Evolutionary conservation across 1,284 basidiomycete genomes (phyloP), one percentile per base, ranked within the genome.

Genomic region (Pyrrhoderma lamaoense): DNA sequence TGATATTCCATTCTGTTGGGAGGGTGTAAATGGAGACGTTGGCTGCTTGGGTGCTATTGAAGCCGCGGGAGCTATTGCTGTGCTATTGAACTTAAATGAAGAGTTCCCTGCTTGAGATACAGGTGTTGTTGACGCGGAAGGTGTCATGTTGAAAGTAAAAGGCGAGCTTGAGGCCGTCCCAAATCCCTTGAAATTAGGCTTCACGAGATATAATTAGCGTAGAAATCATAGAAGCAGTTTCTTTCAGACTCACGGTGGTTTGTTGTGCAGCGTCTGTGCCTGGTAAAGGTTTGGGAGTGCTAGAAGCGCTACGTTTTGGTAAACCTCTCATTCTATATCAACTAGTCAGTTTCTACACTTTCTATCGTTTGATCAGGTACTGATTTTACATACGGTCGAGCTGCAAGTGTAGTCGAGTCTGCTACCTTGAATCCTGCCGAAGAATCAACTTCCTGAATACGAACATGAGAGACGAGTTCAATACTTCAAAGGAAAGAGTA

Each of bases 31-130:
- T 11, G 55, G 31, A 4, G 27, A 35, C n/a, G 16, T 34, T 47
- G 67, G 64, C 31, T 64, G 63, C 34, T 64, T 51, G 47, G 71
- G 68, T 25, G 60, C 58, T 8, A 60, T 23, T 0, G 71, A 65
- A 2, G 75, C 67, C 16, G 71, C 4, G 3, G 49, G 39, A 14
- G 47, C 19, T 59, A 48, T 14, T 60, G 55, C n/a, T 56, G 58
- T 5, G 66, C 58, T 52, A 68, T 62, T 22, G 8, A 69, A 67
- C 35, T 63, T 62, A 7, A 67, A 69, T 8, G 61, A 62, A 9
- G 68, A 63, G 4, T 65, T 51, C 3, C 64, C 49, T 23, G 62
- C 53, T 7, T 61, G 16, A 14, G 64, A 57, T 3, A 55, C 35
- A 3, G 57, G 25, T 21, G 42, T 39, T 42, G 42, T 47, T 52